Base-by-base conservation (phyloP, 202 grass and related monocot species). In the Carex arenaria region DNA sequence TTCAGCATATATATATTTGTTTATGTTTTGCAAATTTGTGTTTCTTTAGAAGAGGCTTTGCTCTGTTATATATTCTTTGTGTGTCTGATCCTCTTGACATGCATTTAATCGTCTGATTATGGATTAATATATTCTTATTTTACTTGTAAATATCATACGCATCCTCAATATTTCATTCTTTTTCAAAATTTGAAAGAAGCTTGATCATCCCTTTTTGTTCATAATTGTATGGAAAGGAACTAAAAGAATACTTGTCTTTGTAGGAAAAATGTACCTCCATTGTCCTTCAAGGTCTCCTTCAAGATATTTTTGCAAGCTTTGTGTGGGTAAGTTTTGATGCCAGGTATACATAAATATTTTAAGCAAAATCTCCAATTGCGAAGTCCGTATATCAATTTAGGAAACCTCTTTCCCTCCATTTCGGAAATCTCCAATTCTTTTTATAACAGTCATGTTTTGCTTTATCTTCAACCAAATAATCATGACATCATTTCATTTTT, bases 251-350 rank as follows among this genome's bases (percentile, higher is more conserved):
- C 6, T 17, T 57, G 0, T 57, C 40, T 72, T 12, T 49, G 14
- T 72, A 95, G 93, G 85, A 64, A 84, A 69, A 90, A 84, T 20
- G 69, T 86, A 75, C 88, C 92, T 47, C 86, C 88, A 59, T 84
- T 95, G 64, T 83, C 90, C 1, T 56, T 93, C 1, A 91, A 75
- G 61, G 77, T 91, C 15, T 67, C 57, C 12, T 80, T 86, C 14
- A 91, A 93, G 84, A 89, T 93, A 84, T 96, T 96, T 43, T 0
- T 96, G 32, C 89, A 92, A 20, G 89, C 90, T 22, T 82, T 96
- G 20, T 83, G 83, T 34, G 93, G 87, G 93, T 91, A 87, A 5
- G 84, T 78, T 85, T 4, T 26, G 10, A 43, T 69, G 9, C 22
- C 17, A 18, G 5, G 15, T 57, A 57, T n/a, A 57, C 53, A 56